Evolutionary conservation across 1,284 basidiomycete species (phyloP), one percentile per base, ranked within the genome.

Genomic region (Abortiporus biennis): DNA sequence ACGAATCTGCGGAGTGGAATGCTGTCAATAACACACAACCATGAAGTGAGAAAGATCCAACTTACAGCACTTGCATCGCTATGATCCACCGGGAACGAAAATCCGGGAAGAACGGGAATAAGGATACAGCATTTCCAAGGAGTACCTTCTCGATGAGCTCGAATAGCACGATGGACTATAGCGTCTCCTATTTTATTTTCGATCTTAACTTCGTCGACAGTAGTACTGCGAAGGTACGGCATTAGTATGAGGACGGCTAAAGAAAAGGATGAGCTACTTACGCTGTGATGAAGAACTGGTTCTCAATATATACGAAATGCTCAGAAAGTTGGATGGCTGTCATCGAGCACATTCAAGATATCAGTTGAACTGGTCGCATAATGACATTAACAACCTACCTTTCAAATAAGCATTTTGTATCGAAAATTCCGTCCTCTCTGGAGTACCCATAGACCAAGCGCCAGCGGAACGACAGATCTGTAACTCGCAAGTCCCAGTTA

Each of bases 221-320:
- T 70, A 1, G 95, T 97, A 17, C 91, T 90, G 21, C 11, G 40
- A 12, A 11, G 29, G 16, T 11, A 38, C 11, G 47, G 20, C 19
- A 42, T 19, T n/a, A 21, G 22, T 3, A 34, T 27, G 6, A 33
- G 27, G 27, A 8, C 27, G n/a, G n/a, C 27, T n/a, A 29, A n/a
- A 29, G 27, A 29, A 29, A n/a, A 9, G n/a, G n/a, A 8, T n/a
- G 27, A 31, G 47, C 36, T 16, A 63, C 81, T 57, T 59, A 89
- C 77, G 89, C 96, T 0, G 93, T 90, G 57, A 99, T 93, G 66
- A 99, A 99, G 69, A 98, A 99, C 62, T 99, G 95, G 58, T 99
- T 98, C 63, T 98, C 93, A 47, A 93, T 92, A 64, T 93, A 92
- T 17, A 93, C 86, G 55, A 92, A 93, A 55, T 91, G 88, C 47